Conservation (phyloP, 2,329 filamentous ascomycete genomes). For the Myriosclerotinia curreyana region DNA sequence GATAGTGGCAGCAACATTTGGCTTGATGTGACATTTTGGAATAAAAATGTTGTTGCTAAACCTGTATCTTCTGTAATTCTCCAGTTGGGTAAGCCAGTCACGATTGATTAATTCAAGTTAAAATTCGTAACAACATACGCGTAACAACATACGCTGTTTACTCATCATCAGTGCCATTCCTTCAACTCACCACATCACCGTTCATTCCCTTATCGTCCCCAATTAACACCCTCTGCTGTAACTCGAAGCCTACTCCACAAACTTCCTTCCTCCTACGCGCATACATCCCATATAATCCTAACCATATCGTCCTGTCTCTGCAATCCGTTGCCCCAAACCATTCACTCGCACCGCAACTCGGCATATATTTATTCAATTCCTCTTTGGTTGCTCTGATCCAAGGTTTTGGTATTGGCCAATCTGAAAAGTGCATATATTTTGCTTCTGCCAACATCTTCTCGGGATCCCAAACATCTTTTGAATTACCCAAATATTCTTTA, state of each 20-base stretch:
- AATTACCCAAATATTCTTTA: slow-evolving; percentile 47
- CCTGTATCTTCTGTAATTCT: neutral
- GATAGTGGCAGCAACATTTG: no score
- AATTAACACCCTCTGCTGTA: slow-evolving; percentile 20
- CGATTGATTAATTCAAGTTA: neutral
- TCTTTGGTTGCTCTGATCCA: slow-evolving; percentile 43
- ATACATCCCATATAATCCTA: slow-evolving; percentile 34
- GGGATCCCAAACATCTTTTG: slow-evolving; percentile 52
- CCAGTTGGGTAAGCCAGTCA: neutral
- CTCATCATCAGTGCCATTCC: neutral
- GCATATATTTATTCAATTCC: slow-evolving; percentile 37
- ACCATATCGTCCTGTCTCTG: slow-evolving; percentile 34
- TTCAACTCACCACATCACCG: neutral
- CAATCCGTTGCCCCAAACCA: slow-evolving; percentile 37
- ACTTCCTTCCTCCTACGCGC: slow-evolving; percentile 31
- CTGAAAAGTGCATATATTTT: slow-evolving; percentile 58
- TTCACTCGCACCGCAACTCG: slow-evolving; percentile 32
- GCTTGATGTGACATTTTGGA: no score
- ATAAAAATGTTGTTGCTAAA: neutral
- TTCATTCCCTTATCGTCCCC: neutral
- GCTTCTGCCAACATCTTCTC: slow-evolving; percentile 50
- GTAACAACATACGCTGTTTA: neutral
- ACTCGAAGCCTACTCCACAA: slow-evolving; percentile 35
- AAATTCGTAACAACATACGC: neutral
- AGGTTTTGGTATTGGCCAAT: slow-evolving; percentile 60